Percentiles rank a stretch among this genome's conserved stretches.
Evolutionary conservation across 805 yeast genomes (phyloP).

Genomic region (Tetrapisispora taiwanensis): DNA sequence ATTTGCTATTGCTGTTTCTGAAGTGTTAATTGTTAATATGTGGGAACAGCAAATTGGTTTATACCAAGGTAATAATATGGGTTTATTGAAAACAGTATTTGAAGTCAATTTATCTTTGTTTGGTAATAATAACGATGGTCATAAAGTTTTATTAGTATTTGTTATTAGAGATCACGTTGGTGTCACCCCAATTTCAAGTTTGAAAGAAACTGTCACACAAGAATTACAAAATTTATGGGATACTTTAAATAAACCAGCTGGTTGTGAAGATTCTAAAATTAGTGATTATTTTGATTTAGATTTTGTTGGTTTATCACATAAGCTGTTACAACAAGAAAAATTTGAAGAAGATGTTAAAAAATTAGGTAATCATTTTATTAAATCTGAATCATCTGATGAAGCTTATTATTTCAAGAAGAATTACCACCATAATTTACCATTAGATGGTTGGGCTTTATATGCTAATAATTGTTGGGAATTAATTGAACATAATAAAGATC

Average conservation of each 20-base stretch:
- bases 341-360: conserved; percentile 50
- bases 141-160: conserved; percentile 64
- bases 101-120: conserved; percentile 87
- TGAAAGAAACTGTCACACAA: conserved; percentile 54
- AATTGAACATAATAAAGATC: conserved; percentile 83
- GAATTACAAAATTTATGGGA: conserved; percentile 78
- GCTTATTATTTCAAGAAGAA: conserved; percentile 45
- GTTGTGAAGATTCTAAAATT: conserved; percentile 39
- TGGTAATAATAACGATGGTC: conserved; percentile 45
- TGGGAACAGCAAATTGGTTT: conserved; percentile 98
- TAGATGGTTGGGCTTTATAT: conserved; percentile 93
- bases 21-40: conserved; percentile 79
- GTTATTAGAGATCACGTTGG: conserved; percentile 92
- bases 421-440: conserved; percentile 67
- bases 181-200: conserved; percentile 65
- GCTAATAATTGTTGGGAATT: conserved; percentile 90
- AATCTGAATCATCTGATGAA: conserved; percentile 9
- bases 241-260: conserved; percentile 61
- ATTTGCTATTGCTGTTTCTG: conserved; percentile 88
- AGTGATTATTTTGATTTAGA: conserved; percentile 76
- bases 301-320: conserved; percentile 77
- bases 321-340: conserved; percentile 64
- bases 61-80: conserved; percentile 97
- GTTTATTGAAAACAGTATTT: conserved; percentile 84
- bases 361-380: conserved; percentile 55